phyloP scores from a whole-genome alignment of 805 yeast genomes.

The Metschnikowia chrysomelidarum region DNA sequence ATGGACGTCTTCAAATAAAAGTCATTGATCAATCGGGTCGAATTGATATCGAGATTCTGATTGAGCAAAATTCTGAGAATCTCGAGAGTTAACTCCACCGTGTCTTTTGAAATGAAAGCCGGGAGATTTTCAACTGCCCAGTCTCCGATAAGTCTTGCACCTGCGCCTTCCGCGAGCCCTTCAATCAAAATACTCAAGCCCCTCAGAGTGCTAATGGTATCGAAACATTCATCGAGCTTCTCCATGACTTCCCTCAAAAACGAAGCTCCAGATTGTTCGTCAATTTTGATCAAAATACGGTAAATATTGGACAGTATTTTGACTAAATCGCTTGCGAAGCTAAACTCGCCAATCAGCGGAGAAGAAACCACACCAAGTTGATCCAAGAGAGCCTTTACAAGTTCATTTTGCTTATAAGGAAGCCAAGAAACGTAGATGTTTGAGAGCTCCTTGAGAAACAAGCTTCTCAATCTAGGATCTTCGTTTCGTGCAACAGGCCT shows the following conservation, averaged over 20 bases:
- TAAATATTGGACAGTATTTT: slow-evolving; percentile 8
- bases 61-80: slow-evolving; percentile 14
- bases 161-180: background rate
- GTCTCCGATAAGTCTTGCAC: slow-evolving; percentile 2
- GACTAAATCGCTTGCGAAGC: slow-evolving; percentile 2
- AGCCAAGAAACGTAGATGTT: slow-evolving; percentile 1
- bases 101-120: slow-evolving; percentile 25
- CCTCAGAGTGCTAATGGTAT: slow-evolving; percentile 2
- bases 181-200: slow-evolving; percentile 4
- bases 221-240: slow-evolving; percentile 10
- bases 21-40: slow-evolving; percentile 26
- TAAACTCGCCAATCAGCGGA: slow-evolving; percentile 1
- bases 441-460: slow-evolving; percentile 5
- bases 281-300: background rate
- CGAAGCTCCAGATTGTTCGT: background rate
- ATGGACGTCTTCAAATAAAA: slow-evolving; percentile 28
- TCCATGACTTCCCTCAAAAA: slow-evolving; percentile 8
- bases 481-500: slow-evolving; percentile 2
- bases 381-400: slow-evolving; percentile 3
- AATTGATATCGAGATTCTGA: slow-evolving; percentile 3
- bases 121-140: slow-evolving; percentile 19
- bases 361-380: slow-evolving; percentile 5
- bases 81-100: slow-evolving; percentile 24
- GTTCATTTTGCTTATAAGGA: background rate
- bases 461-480: slow-evolving; percentile 3